Percentiles rank a stretch among this genome's conserved stretches.
Conservation (phyloP, 805 yeast genomes). For the Wickerhamomyces rabaulensis region DNA sequence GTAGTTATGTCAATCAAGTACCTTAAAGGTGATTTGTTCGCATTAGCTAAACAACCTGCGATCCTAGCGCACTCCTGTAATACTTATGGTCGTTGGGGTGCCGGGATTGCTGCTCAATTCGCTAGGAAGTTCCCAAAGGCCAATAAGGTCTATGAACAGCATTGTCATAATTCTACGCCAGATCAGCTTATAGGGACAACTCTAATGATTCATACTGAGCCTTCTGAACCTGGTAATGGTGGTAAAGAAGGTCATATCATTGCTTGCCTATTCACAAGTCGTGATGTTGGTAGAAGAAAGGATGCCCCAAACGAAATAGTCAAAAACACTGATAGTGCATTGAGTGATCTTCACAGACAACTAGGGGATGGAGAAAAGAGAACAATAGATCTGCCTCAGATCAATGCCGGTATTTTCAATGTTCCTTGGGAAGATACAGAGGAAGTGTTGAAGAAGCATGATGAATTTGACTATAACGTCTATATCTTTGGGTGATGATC, state of each 20-base stretch:
- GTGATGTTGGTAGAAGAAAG: conserved; percentile 38
- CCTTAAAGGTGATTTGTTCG: conserved; percentile 54
- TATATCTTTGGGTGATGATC: conserved; percentile 33
- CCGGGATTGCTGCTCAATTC: conserved; percentile 69
- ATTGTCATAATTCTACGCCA: conserved; percentile 21
- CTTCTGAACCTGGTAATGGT: conserved; percentile 28
- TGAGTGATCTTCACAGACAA: conserved; percentile 41
- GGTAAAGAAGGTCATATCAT: conserved; percentile 21
- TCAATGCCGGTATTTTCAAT: conserved; percentile 74
- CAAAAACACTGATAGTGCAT: conserved; percentile 43
- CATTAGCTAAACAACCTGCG: conserved; percentile 29
- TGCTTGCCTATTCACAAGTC: conserved; percentile 74
- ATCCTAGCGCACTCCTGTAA: conserved; percentile 78
- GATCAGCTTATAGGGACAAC: conserved; percentile 49
- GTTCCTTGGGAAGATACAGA: conserved; percentile 79
- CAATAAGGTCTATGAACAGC: conserved; percentile 37
- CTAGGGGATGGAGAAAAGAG: conserved; percentile 18
- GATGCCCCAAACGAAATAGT: conserved; percentile 44
- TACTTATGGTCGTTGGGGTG: conserved; percentile 78
- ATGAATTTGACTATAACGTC: conserved; percentile 36
- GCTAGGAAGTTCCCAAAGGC: conserved; percentile 51
- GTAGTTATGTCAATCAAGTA: conserved; percentile 27
- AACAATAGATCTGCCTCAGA: conserved; percentile 61
- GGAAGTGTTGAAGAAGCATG: conserved; percentile 33
- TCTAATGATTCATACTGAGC: conserved; percentile 34